phyloP scores from a whole-genome alignment of 495 filamentous ascomycete genomes.

The Penicillium paxilli region DNA sequence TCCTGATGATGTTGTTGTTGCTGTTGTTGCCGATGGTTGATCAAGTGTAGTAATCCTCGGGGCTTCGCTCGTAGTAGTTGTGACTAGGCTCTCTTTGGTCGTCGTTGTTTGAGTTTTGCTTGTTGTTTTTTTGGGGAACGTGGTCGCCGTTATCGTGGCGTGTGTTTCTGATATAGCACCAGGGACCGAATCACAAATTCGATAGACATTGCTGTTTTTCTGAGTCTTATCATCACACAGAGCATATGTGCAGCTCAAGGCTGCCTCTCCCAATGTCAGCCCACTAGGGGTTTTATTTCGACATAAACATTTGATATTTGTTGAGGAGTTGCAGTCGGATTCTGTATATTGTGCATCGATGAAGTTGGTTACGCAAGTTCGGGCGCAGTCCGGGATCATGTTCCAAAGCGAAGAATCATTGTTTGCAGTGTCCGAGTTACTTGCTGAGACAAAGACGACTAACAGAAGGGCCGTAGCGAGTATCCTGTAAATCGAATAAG shows the following conservation, averaged over 20 bases:
- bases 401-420: constrained; percentile 26
- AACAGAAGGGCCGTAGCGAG: constrained; percentile 28
- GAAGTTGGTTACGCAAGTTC: constrained; percentile 61
- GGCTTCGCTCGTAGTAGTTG: not conserved
- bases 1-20: constrained; percentile 1
- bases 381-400: constrained; percentile 64
- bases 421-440: constrained; percentile 6
- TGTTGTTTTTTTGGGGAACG: constrained; percentile 37
- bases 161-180: constrained; percentile 60
- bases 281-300: constrained; percentile 55
- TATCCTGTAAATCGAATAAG: constrained; percentile 27
- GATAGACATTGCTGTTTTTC: constrained; percentile 43
- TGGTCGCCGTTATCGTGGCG: constrained; percentile 58
- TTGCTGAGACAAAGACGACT: constrained; percentile 13
- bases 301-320: constrained; percentile 64
- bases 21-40: no score
- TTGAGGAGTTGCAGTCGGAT: constrained; percentile 44
- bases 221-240: constrained; percentile 32
- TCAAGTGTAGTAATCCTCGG: not conserved
- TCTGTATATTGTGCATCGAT: constrained; percentile 55
- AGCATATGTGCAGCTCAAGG: constrained; percentile 60
- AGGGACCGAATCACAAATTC: constrained; percentile 56
- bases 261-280: constrained; percentile 70
- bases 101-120: constrained; percentile 18
- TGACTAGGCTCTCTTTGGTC: not conserved